Evolutionary conservation across 176 grass and related monocot genomes (phyloP).

Genomic region (Eragrostis nindensis): DNA sequence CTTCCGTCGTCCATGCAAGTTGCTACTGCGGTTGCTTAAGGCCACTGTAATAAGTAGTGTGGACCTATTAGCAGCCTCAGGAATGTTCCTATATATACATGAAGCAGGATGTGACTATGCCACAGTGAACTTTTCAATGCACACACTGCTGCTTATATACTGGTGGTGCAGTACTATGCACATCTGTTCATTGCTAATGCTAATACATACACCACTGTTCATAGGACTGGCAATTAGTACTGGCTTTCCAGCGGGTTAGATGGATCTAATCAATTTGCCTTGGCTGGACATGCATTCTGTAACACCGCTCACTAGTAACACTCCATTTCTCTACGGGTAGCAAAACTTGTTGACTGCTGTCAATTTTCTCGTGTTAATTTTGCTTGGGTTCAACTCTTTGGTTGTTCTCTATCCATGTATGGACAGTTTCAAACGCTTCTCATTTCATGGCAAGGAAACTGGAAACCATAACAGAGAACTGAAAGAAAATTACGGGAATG

Average conservation of each 20-base stretch:
- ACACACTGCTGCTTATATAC: not conserved
- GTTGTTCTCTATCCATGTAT: not conserved
- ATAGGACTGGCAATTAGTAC: not conserved
- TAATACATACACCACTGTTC: not conserved
- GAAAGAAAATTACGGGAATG: not conserved
- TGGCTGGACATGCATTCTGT: not conserved
- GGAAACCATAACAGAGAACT: not conserved
- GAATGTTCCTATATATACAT: slow-evolving; percentile 21
- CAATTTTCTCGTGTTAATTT: not conserved
- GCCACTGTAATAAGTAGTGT: not conserved
- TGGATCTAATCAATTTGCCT: slow-evolving; percentile 33
- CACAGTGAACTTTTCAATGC: slow-evolving; percentile 11
- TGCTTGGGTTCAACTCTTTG: not conserved
- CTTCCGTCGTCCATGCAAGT: not conserved
- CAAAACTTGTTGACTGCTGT: not conserved
- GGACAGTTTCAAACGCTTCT: not conserved
- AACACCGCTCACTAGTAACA: not conserved
- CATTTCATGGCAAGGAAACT: not conserved
- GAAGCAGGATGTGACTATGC: not conserved
- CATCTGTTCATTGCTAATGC: not conserved
- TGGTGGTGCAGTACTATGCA: not conserved
- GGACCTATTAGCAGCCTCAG: not conserved
- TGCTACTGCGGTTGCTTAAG: not conserved
- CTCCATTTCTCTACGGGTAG: not conserved
- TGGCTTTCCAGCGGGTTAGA: slow-evolving; percentile 21